phyloP scores from a whole-genome alignment of 1,284 basidiomycete genomes.

The Mycena sp. region DNA sequence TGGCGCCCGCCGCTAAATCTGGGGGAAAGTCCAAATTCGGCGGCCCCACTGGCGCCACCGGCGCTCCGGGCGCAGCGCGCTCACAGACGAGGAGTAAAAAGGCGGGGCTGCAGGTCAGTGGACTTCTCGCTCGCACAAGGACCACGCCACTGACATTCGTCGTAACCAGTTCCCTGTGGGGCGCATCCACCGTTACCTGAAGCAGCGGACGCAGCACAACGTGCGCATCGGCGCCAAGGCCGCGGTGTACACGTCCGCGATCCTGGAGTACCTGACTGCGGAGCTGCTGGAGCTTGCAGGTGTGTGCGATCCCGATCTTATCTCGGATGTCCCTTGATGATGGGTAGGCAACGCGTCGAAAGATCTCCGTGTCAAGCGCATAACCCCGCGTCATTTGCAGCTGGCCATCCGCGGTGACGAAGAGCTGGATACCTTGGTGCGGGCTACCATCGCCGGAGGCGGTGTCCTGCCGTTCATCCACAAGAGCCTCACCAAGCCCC shows the following conservation, averaged over 20 bases:
- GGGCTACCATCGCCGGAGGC: conserved; percentile 79
- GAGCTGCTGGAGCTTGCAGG: conserved; percentile 92
- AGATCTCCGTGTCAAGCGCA: conserved; percentile 95
- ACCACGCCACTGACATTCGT: not conserved
- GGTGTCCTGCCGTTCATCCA: conserved; percentile 98
- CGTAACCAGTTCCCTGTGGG: conserved; percentile 85
- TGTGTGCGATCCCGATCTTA: conserved; percentile 45
- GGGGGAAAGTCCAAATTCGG: conserved; percentile 57
- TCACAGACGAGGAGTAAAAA: conserved; percentile 78
- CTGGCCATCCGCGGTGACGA: conserved; percentile 97
- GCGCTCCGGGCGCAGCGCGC: conserved; percentile 39
- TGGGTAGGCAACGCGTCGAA: conserved; percentile 92
- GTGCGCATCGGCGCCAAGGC: conserved; percentile 94
- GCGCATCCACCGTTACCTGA: conserved; percentile 95
- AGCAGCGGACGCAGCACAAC: conserved; percentile 92
- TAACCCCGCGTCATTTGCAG: conserved; percentile 93
- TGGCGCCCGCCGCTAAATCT: conserved; percentile 52
- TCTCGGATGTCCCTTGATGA: not conserved
- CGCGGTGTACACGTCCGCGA: conserved; percentile 92
- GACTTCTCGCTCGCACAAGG: not conserved
- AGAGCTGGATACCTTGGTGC: conserved; percentile 84
- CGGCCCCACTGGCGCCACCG: conserved; percentile 35
- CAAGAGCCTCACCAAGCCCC: conserved; percentile 67
- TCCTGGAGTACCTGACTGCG: conserved; percentile 91
- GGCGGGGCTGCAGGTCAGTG: conserved; percentile 83